Evolutionary conservation across 1,139 yeast genomes (phyloP), one percentile per base, ranked within the genome.

Genomic region (Blastobotrys petasosporus): DNA sequence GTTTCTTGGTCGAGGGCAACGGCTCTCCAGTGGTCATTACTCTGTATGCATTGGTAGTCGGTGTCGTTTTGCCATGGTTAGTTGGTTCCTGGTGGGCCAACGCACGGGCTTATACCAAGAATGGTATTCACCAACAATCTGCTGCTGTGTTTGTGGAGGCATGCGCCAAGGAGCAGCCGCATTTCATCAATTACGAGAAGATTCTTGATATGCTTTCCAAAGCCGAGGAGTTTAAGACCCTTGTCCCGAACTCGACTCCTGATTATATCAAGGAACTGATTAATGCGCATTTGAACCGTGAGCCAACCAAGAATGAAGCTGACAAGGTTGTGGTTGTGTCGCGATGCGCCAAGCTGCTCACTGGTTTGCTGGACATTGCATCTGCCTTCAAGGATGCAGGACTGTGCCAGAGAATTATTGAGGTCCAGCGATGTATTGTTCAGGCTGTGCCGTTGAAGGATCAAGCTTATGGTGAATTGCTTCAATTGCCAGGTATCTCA

Each of bases 31-130:
- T 84, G 37, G 74, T 85, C 56, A 65, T 83, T 36, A 77, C 83
- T 23, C 65, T 77, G 6, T 94, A 94, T 65, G 79, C 87, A 46
- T 55, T 79, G 9, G 66, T 86, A 41, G 79, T 94, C 55, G 97
- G 95, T 17, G 71, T 82, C 4, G 70, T 86, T 11, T 74, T 92
- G 50, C 98, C 98, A 2, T 71, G 71, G 47, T 66, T 85, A 44
- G 97, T 94, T 29, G 85, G 71, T 34, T 71, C 73, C 37, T 90
- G 97, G 97, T 94, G 99, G 99, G 72, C 74, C 45, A 79, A 79
- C 49, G 87, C 87, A 43, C 85, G 85, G 63, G 71, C 82, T 7
- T 82, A 80, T 61, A 94, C 97, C 35, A 85, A 82, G 56, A 80
- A 79, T 58, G 96, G 96, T 1, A 73, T 94, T 52, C 87, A 85